phyloP scores from a whole-genome alignment of 139 green algal genomes.

The Chlamydomonas sp. region DNA sequence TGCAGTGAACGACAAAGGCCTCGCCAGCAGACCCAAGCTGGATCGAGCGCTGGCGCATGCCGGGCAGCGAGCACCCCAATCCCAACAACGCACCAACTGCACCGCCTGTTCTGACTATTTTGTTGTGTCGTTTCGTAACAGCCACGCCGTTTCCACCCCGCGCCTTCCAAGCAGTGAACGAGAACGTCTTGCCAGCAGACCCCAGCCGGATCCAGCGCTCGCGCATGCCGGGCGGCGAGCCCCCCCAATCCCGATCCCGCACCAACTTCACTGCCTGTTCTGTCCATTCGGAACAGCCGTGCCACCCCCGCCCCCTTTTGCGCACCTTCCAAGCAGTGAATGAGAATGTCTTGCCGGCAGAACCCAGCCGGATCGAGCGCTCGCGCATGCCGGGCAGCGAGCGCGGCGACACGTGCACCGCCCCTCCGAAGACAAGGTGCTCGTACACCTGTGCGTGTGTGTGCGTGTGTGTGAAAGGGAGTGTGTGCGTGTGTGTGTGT shows the following conservation, averaged over 20 bases:
- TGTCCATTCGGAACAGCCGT: too few relatives aligned
- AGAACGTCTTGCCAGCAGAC: conserved; percentile 77
- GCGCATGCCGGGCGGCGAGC: conserved; percentile 35
- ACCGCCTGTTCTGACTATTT: not conserved
- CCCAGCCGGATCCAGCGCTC: conserved; percentile 57
- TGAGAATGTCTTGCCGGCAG: conserved; percentile 77
- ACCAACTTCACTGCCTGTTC: not conserved
- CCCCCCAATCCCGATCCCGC: not conserved
- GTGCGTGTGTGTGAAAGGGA: too few relatives aligned
- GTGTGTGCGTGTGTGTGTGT: too few relatives aligned
- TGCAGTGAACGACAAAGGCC: not conserved
- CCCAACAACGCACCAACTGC: not conserved
- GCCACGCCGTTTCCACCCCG: not conserved
- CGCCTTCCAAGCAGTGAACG: conserved; percentile 79
- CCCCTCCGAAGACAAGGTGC: conserved; percentile 55
- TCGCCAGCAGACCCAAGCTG: not conserved
- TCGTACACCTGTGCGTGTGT: conserved; percentile 54
- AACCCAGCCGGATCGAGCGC: conserved; percentile 58
- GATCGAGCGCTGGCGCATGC: not conserved
- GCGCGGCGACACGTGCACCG: conserved; percentile 52
- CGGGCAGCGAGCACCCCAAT: not conserved
- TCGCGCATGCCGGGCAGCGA: conserved; percentile 61
- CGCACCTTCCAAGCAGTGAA: conserved; percentile 81
- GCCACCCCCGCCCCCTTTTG: too few relatives aligned
- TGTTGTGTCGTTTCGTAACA: too few relatives aligned